Percentiles rank a stretch among this genome's conserved stretches.
These are phyloP conservation scores for Phaffomyces thermotolerans DNA, from an alignment of 805 yeast species.

Conservation along the genomic window DNA sequence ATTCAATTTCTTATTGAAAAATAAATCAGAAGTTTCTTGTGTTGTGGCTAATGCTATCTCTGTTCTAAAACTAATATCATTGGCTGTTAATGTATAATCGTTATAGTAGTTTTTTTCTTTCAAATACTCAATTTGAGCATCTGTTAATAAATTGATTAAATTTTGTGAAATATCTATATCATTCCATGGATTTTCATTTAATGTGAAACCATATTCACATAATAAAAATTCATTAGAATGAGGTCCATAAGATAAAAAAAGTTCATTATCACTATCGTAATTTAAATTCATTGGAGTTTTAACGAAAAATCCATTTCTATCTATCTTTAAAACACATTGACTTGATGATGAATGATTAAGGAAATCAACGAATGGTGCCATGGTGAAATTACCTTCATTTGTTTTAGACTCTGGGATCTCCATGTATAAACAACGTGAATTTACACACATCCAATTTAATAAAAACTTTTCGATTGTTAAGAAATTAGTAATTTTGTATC, in stretches of 20 bases:
- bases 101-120: slow-evolving; percentile 52
- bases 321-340: slow-evolving; percentile 45
- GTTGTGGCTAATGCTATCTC: slow-evolving; percentile 64
- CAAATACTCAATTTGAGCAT: slow-evolving; percentile 39
- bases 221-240: slow-evolving; percentile 78
- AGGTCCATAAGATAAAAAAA: slow-evolving; percentile 77
- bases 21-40: slow-evolving; percentile 27
- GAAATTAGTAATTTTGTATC: not conserved
- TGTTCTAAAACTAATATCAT: slow-evolving; percentile 61
- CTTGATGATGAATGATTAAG: slow-evolving; percentile 57
- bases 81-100: slow-evolving; percentile 57
- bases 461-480: slow-evolving; percentile 27
- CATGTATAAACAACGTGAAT: slow-evolving; percentile 86
- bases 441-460: slow-evolving; percentile 82
- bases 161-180: slow-evolving; percentile 52
- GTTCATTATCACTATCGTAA: slow-evolving; percentile 41
- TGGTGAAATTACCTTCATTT: slow-evolving; percentile 62
- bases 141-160: slow-evolving; percentile 31
- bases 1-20: slow-evolving; percentile 14
- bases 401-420: slow-evolving; percentile 47
- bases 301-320: slow-evolving; percentile 47
- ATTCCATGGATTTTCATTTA: slow-evolving; percentile 57
- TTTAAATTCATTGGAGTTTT: slow-evolving; percentile 24
- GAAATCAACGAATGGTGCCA: slow-evolving; percentile 90
- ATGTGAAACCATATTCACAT: slow-evolving; percentile 80